A percentile compares a stretch with the other conserved stretches of the same genome.
phyloP scores from a whole-genome alignment of 2,329 filamentous ascomycete genomes.

The Neonectria neomacrospora region DNA sequence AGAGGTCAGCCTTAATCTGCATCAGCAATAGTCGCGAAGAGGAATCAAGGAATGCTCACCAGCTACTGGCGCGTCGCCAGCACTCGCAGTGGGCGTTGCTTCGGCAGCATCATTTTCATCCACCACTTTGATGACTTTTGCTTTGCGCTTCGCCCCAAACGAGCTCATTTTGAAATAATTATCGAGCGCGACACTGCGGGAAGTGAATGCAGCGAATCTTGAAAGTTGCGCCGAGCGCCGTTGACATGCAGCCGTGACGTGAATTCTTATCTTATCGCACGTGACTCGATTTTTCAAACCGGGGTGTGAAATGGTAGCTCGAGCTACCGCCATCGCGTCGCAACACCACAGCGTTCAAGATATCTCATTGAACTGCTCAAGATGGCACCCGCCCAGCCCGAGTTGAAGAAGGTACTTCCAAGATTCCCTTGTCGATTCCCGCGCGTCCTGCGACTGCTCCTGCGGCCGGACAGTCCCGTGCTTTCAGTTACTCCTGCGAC shows the following conservation, averaged over 20 bases:
- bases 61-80: slow-evolving; percentile 46
- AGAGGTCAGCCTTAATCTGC: slow-evolving; percentile 49
- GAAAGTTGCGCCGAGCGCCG: slow-evolving; percentile 31
- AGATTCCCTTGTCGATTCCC: neutral
- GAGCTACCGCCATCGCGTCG: slow-evolving; percentile 44
- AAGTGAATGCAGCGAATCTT: neutral
- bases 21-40: slow-evolving; percentile 48
- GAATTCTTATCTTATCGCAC: slow-evolving; percentile 61
- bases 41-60: slow-evolving; percentile 49
- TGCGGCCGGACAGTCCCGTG: neutral
- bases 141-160: slow-evolving; percentile 72
- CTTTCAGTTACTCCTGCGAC: slow-evolving; percentile 8
- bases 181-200: neutral
- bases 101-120: slow-evolving; percentile 68
- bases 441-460: neutral
- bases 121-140: slow-evolving; percentile 78
- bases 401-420: slow-evolving; percentile 88
- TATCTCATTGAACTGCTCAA: slow-evolving; percentile 55
- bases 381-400: slow-evolving; percentile 99
- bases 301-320: slow-evolving; percentile 40
- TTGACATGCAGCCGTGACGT: slow-evolving; percentile 35
- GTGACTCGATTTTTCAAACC: slow-evolving; percentile 52
- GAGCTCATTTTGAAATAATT: slow-evolving; percentile 58
- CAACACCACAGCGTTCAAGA: slow-evolving; percentile 39
- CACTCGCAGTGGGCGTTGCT: slow-evolving; percentile 35